These are phyloP conservation scores for Stramenopiles sp. DNA, from an alignment of 352 stramenopile species.

Conservation along the genomic window DNA sequence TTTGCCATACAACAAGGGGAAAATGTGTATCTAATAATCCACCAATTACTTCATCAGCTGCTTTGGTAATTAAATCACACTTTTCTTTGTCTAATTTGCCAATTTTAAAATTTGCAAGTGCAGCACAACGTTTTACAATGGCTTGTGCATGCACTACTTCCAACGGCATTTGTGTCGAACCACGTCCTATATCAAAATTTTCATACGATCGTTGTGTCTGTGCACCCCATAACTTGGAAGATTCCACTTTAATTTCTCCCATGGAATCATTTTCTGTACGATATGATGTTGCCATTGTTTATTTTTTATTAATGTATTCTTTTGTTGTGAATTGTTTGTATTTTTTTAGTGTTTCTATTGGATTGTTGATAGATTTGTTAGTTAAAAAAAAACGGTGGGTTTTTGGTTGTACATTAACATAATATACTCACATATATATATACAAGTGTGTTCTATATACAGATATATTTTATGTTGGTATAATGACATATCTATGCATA, in stretches of 20 bases:
- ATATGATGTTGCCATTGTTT: slow-evolving; percentile 17
- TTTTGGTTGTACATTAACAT: too few relatives aligned
- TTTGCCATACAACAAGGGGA: slow-evolving; percentile 69
- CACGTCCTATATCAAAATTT: slow-evolving; percentile 83
- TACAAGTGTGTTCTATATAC: too few relatives aligned
- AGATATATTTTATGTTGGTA: too few relatives aligned
- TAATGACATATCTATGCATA: too few relatives aligned
- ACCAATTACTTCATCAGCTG: slow-evolving; percentile 68
- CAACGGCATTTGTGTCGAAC: slow-evolving; percentile 56
- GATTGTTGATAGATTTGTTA: too few relatives aligned
- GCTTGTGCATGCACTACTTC: slow-evolving; percentile 72
- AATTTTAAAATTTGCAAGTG: slow-evolving; percentile 63
- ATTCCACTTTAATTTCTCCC: slow-evolving; percentile 47
- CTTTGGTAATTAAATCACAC: slow-evolving; percentile 63
- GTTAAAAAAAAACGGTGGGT: too few relatives aligned
- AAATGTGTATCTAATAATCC: slow-evolving; percentile 84
- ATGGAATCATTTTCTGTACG: slow-evolving; percentile 48
- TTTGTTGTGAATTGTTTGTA: too few relatives aligned
- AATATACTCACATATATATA: too few relatives aligned
- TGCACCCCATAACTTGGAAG: slow-evolving; percentile 63
- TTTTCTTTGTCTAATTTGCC: slow-evolving; percentile 49
- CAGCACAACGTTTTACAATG: slow-evolving; percentile 82
- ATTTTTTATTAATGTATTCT: too few relatives aligned
- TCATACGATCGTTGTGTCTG: slow-evolving; percentile 80
- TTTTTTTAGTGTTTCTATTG: too few relatives aligned